These are phyloP conservation scores for Salix dunnii DNA, from an alignment of 345 rosid species.

Conservation along the genomic window DNA sequence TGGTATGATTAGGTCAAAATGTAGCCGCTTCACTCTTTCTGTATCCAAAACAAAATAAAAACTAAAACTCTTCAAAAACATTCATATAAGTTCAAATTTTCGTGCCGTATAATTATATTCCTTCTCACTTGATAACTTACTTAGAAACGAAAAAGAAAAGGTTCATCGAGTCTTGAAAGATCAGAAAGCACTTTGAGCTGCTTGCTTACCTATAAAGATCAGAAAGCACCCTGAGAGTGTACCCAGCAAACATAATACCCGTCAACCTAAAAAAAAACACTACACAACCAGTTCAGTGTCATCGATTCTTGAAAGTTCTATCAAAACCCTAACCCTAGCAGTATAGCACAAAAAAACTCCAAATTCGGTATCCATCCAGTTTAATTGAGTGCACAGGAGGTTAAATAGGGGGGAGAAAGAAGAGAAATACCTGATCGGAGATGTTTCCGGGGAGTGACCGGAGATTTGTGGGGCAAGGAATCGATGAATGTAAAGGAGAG, in stretches of 20 bases:
- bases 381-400: background rate
- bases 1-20: background rate
- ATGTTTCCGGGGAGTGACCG: background rate
- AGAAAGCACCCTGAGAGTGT: slow-evolving; percentile 20
- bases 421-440: slow-evolving; percentile 29
- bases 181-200: background rate
- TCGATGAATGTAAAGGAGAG: background rate
- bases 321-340: background rate
- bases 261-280: slow-evolving; percentile 18
- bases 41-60: background rate
- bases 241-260: slow-evolving; percentile 46
- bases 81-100: background rate
- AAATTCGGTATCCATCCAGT: background rate
- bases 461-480: background rate
- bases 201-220: slow-evolving; percentile 29
- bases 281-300: background rate
- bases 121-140: background rate
- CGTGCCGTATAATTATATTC: background rate
- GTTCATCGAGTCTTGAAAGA: background rate
- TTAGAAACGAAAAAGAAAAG: background rate
- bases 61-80: background rate
- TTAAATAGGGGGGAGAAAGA: background rate
- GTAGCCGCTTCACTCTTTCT: background rate
- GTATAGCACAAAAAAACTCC: background rate
- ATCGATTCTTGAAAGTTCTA: no score